Evolutionary conservation across 345 rosid genomes (phyloP).

Genomic region (Lepidium sativum): DNA sequence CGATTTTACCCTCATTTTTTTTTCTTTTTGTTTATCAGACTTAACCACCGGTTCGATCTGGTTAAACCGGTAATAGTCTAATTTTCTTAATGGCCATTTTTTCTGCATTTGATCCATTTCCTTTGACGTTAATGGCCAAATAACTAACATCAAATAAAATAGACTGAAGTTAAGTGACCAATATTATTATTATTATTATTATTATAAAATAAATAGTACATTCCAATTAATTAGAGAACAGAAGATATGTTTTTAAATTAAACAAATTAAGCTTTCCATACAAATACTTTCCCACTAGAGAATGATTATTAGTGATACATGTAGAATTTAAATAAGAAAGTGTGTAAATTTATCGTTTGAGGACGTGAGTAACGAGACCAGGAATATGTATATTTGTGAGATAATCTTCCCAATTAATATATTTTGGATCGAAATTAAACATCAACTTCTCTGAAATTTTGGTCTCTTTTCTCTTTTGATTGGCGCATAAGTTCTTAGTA

Average conservation of each 20-base stretch:
- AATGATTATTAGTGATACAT: background rate
- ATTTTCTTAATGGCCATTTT: too few relatives aligned
- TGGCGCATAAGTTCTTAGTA: conserved; percentile 34
- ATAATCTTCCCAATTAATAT: conserved; percentile 59
- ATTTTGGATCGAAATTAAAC: conserved; percentile 51
- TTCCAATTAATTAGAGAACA: background rate
- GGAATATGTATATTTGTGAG: conserved; percentile 50
- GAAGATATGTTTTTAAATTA: background rate
- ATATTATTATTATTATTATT: background rate
- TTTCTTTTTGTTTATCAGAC: background rate
- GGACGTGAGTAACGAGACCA: conserved; percentile 44
- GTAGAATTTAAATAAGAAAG: background rate
- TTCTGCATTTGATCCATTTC: too few relatives aligned
- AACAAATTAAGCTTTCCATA: background rate
- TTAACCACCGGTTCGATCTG: background rate
- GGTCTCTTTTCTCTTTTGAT: conserved; percentile 15
- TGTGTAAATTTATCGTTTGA: conserved; percentile 29
- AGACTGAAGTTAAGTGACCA: too few relatives aligned
- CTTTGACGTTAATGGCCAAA: too few relatives aligned
- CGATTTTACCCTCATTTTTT: background rate
- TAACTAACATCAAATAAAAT: too few relatives aligned
- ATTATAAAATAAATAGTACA: background rate
- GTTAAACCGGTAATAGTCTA: background rate
- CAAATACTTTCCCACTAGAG: background rate
- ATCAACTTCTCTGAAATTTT: conserved; percentile 32